Conservation (phyloP, 2,329 filamentous ascomycete species). For the Nemania sp. region DNA sequence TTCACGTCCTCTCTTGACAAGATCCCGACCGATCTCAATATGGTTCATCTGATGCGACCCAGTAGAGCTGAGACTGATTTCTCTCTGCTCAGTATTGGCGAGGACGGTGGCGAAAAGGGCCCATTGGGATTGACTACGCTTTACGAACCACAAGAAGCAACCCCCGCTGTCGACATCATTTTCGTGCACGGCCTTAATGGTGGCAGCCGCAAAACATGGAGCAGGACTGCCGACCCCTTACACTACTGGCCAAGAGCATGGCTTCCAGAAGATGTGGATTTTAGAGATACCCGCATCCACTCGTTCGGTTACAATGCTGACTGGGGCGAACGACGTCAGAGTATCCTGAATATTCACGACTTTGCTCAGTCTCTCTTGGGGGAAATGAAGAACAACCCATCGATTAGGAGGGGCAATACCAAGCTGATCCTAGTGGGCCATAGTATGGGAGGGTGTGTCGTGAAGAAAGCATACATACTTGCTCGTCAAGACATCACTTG, state of each 20-base stretch:
- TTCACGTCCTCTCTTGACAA: conserved; percentile 14
- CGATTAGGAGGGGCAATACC: conserved; percentile 33
- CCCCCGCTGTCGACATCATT: conserved; percentile 13
- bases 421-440: conserved; percentile 49
- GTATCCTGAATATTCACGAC: conserved; percentile 37
- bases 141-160: conserved; percentile 15
- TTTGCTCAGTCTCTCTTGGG: conserved; percentile 41
- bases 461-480: conserved; percentile 44
- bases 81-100: conserved; percentile 5
- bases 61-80: neutral
- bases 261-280: conserved; percentile 21
- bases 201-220: conserved; percentile 22
- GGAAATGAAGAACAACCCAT: conserved; percentile 37
- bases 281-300: conserved; percentile 22
- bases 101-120: conserved; percentile 12
- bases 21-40: conserved; percentile 2
- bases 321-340: conserved; percentile 17
- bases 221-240: conserved; percentile 5
- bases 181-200: conserved; percentile 26
- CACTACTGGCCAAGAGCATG: conserved; percentile 26
- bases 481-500: conserved; percentile 39
- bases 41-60: conserved; percentile 9
- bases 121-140: conserved; percentile 19
- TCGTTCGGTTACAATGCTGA: conserved; percentile 26
- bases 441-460: conserved; percentile 50